phyloP scores from a whole-genome alignment of 345 rosid genomes.

The Lumnitzera littorea region DNA sequence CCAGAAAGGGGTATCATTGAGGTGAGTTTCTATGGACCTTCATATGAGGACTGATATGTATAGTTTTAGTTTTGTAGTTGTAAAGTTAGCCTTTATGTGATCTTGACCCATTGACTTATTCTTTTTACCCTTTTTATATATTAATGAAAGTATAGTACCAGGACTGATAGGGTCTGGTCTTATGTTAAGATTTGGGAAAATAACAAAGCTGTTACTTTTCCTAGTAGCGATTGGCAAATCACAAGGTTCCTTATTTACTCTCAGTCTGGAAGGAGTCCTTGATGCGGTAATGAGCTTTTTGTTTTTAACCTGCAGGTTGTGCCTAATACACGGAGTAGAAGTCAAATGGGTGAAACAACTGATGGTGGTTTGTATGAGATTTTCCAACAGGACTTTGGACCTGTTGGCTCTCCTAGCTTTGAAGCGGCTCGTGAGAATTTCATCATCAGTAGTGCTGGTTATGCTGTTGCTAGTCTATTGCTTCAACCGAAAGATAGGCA shows the following conservation, averaged over 20 bases:
- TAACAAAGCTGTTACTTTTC: no score
- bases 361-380: constrained; percentile 98
- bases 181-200: no score
- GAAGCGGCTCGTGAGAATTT: constrained; percentile 96
- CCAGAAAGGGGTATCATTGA: constrained; percentile 93
- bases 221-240: no score
- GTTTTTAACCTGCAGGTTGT: constrained; percentile 51
- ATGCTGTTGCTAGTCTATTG: constrained; percentile 95
- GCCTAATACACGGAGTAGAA: constrained; percentile 90
- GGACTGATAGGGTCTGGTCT: neutral
- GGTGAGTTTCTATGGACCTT: constrained; percentile 32
- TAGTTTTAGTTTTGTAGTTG: neutral
- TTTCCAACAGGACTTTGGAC: constrained; percentile 95
- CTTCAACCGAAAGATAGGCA: constrained; percentile 99
- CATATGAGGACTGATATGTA: neutral
- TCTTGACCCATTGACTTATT: neutral
- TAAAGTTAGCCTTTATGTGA: neutral
- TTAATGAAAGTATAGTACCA: neutral
- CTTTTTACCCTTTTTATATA: neutral
- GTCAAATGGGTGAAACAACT: constrained; percentile 99
- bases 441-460: constrained; percentile 95
- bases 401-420: constrained; percentile 83
- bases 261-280: neutral
- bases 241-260: neutral
- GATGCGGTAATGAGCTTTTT: neutral